These are phyloP conservation scores for Psilocybe subaeruginosa DNA, from an alignment of 768 basidiomycete species.

Conservation along the genomic window DNA sequence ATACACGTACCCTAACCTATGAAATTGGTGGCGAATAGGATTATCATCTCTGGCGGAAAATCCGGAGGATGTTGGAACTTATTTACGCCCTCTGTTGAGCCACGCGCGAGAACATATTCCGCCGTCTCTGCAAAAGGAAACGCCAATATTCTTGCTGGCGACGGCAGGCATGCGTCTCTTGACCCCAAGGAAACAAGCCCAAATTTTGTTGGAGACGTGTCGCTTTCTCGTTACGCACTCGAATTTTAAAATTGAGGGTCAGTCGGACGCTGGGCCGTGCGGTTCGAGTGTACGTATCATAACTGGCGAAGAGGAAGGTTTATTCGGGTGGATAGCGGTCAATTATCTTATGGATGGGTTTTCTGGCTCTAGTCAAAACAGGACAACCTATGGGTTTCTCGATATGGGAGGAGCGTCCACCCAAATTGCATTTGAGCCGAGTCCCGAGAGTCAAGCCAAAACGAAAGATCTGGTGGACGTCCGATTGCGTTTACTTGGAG, in stretches of 20 bases:
- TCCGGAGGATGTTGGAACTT: slow-evolving; percentile 68
- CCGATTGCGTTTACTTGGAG: slow-evolving; percentile 77
- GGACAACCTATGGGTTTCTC: slow-evolving; percentile 93
- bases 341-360: slow-evolving; percentile 99
- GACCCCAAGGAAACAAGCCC: slow-evolving; percentile 63
- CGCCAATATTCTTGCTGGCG: slow-evolving; percentile 92
- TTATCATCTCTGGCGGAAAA: slow-evolving; percentile 80
- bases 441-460: slow-evolving; percentile 53
- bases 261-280: slow-evolving; percentile 76
- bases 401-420: slow-evolving; percentile 99
- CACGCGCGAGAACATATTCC: slow-evolving; percentile 87
- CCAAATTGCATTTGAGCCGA: slow-evolving; percentile 97
- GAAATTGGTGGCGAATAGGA: slow-evolving; percentile 50
- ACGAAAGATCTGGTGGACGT: slow-evolving; percentile 78
- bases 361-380: slow-evolving; percentile 50
- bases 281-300: slow-evolving; percentile 94
- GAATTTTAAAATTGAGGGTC: slow-evolving; percentile 72
- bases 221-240: slow-evolving; percentile 75
- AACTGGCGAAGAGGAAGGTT: slow-evolving; percentile 96
- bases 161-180: slow-evolving; percentile 98
- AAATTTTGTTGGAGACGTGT: slow-evolving; percentile 79
- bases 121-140: slow-evolving; percentile 80
- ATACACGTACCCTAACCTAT: neutral
- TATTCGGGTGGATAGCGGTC: slow-evolving; percentile 99
- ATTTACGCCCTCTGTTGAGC: slow-evolving; percentile 80